phyloP scores from a whole-genome alignment of 192 early-diverging fungal genomes.

The Backusella macrospora region DNA sequence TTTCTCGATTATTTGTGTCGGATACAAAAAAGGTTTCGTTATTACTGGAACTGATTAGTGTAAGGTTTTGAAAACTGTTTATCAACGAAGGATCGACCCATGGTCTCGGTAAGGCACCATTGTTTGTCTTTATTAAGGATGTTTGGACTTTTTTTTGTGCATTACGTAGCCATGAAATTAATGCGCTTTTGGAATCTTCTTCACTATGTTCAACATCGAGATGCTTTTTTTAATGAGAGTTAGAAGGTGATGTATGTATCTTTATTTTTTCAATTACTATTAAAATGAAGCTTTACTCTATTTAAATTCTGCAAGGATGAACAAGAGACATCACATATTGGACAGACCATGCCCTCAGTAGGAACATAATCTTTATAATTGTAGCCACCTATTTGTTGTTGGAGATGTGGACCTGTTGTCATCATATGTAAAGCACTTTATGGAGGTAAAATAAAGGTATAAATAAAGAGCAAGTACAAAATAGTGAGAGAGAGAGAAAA shows the following conservation, averaged over 20 bases:
- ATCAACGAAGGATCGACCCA: constrained; percentile 40
- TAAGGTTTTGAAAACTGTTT: constrained; percentile 50
- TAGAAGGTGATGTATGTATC: no score
- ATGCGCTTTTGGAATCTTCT: constrained; percentile 52
- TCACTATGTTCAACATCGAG: constrained; percentile 53
- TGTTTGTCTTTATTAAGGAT: neutral
- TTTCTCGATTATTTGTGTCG: constrained; percentile 40
- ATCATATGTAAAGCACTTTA: neutral
- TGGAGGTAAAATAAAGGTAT: no score
- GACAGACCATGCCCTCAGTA: constrained; percentile 34
- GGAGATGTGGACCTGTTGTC: constrained; percentile 11
- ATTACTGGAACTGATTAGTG: constrained; percentile 31
- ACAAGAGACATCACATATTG: constrained; percentile 41
- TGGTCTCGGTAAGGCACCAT: constrained; percentile 22
- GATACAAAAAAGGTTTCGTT: constrained; percentile 38
- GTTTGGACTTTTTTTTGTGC: constrained; percentile 56
- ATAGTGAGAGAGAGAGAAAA: neutral
- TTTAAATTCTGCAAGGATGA: constrained; percentile 35
- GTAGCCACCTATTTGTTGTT: constrained; percentile 20
- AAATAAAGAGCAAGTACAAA: no score
- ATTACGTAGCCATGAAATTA: constrained; percentile 53
- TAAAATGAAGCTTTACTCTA: constrained; percentile 16
- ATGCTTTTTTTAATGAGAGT: constrained; percentile 38
- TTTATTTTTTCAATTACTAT: neutral
- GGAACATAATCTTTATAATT: constrained; percentile 43